These are phyloP conservation scores for Russula foetens DNA, from an alignment of 768 basidiomycete species.

Conservation along the genomic window DNA sequence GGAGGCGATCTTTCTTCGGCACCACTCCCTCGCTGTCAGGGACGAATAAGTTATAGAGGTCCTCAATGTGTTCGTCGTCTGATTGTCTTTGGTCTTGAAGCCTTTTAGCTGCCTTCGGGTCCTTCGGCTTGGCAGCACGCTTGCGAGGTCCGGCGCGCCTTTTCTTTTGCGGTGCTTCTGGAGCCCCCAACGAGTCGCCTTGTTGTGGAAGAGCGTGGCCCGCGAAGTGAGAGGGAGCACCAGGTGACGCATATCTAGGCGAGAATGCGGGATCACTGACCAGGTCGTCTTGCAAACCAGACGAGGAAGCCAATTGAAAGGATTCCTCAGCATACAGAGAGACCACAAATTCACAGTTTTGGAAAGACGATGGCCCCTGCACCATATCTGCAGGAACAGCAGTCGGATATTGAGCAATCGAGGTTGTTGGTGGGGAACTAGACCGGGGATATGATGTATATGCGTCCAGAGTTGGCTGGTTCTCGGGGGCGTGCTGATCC, in stretches of 20 bases:
- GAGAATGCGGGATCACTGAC: no score
- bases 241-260: no score
- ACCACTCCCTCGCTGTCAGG: not conserved
- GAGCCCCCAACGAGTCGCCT: not conserved
- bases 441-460: not conserved
- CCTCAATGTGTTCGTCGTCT: not conserved
- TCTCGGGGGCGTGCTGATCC: not conserved
- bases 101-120: slow-evolving; percentile 1
- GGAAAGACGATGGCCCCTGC: no score
- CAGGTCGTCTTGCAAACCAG: no score
- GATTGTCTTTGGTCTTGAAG: not conserved
- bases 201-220: not conserved
- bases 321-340: no score
- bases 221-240: no score
- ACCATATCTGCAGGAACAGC: no score
- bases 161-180: not conserved
- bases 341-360: no score
- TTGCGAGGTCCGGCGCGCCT: not conserved
- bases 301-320: no score
- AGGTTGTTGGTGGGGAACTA: no score
- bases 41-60: not conserved
- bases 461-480: not conserved
- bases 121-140: not conserved
- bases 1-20: slow-evolving; percentile 9
- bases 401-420: no score